These are phyloP conservation scores for Pichia cabralensis DNA, from an alignment of 805 yeast species.

Conservation along the genomic window DNA sequence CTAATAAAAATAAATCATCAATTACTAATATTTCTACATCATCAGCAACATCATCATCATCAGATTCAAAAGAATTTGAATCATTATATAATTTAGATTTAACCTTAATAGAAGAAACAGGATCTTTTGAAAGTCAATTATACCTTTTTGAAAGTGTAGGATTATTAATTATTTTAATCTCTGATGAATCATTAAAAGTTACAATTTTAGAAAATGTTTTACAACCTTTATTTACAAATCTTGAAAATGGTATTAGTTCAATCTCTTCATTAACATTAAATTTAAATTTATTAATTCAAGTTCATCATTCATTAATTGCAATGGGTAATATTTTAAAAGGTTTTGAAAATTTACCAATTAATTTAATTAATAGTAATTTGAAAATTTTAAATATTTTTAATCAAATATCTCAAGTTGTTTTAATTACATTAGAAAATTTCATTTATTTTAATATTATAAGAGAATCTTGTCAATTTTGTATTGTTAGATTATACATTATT, in stretches of 20 bases:
- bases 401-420: slow-evolving; percentile 59
- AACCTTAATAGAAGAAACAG: slow-evolving; percentile 38
- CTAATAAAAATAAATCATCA: slow-evolving; percentile 18
- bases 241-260: slow-evolving; percentile 51
- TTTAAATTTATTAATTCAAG: slow-evolving; percentile 48
- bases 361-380: slow-evolving; percentile 23
- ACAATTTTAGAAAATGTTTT: slow-evolving; percentile 54
- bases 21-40: too few species aligned
- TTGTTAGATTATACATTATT: slow-evolving; percentile 77
- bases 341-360: slow-evolving; percentile 35
- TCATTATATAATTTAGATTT: slow-evolving; percentile 22
- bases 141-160: slow-evolving; percentile 85
- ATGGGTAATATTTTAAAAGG: slow-evolving; percentile 88
- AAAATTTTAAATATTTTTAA: slow-evolving; percentile 23
- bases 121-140: slow-evolving; percentile 68
- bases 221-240: slow-evolving; percentile 62
- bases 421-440: slow-evolving; percentile 74
- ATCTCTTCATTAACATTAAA: slow-evolving; percentile 23
- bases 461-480: slow-evolving; percentile 78
- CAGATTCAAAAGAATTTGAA: slow-evolving; percentile 12
- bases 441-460: slow-evolving; percentile 58
- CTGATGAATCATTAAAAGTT: slow-evolving; percentile 33
- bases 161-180: slow-evolving; percentile 47
- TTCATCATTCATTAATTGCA: slow-evolving; percentile 81
- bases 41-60: slow-evolving; percentile 7